These are phyloP conservation scores for Euclidium syriacum DNA, from an alignment of 345 rosid species.

Conservation along the genomic window DNA sequence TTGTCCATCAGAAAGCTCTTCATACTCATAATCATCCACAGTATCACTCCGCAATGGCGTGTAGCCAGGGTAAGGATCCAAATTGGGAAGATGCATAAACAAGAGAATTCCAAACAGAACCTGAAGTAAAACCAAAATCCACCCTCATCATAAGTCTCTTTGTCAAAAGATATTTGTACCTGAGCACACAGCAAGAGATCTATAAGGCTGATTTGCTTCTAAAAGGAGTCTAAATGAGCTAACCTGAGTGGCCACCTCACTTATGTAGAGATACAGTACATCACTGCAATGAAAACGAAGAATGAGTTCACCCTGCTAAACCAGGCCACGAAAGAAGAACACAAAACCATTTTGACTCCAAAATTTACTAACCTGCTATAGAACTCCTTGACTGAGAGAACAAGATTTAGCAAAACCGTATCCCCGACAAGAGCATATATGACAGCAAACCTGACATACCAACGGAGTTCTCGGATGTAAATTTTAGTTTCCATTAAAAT, in stretches of 20 bases:
- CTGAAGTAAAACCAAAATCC: slow-evolving; percentile 35
- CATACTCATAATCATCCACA: slow-evolving; percentile 69
- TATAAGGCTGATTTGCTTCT: background rate
- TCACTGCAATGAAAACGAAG: slow-evolving; percentile 50
- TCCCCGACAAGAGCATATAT: slow-evolving; percentile 80
- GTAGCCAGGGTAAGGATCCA: slow-evolving; percentile 97
- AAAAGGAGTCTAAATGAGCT: slow-evolving; percentile 32
- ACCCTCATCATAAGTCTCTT: background rate
- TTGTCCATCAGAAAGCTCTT: slow-evolving; percentile 84
- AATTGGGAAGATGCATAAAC: slow-evolving; percentile 63
- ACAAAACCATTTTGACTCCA: background rate
- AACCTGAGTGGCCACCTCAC: slow-evolving; percentile 90
- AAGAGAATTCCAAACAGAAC: slow-evolving; percentile 79
- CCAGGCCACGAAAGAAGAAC: background rate
- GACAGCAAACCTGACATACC: slow-evolving; percentile 87
- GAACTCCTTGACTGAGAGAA: slow-evolving; percentile 62
- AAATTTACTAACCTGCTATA: slow-evolving; percentile 47
- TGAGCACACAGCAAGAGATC: background rate
- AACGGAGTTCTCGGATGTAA: slow-evolving; percentile 77
- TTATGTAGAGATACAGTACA: slow-evolving; percentile 55
- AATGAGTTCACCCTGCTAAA: slow-evolving; percentile 26
- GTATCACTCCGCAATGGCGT: slow-evolving; percentile 52
- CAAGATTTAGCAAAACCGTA: slow-evolving; percentile 75
- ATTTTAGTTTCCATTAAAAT: slow-evolving; percentile 66
- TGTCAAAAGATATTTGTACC: background rate